Percentiles rank a stretch among this genome's conserved stretches.
Conservation (phyloP, 2,329 filamentous ascomycete genomes). For the Ophiocordyceps camponoti-leonardi region DNA sequence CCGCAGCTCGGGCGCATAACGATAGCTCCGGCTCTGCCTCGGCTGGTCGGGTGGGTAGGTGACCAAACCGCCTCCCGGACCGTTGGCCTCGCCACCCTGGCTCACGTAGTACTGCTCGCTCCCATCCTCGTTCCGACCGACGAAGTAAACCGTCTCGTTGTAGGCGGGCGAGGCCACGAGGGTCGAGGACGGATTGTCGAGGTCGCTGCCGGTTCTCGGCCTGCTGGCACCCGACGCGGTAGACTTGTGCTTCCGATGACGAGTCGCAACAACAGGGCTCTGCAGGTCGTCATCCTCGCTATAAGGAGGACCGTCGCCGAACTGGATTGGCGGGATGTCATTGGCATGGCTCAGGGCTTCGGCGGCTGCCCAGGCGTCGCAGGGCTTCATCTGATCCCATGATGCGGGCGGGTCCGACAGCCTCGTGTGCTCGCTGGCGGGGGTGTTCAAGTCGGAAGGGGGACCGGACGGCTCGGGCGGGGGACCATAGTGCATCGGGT, state of each 20-base stretch:
- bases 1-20: slow-evolving; percentile 25
- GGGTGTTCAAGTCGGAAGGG: slow-evolving; percentile 70
- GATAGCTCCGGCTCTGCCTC: slow-evolving; percentile 33
- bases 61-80: slow-evolving; percentile 63
- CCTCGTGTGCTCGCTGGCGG: slow-evolving; percentile 60
- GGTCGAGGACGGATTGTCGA: slow-evolving; percentile 6
- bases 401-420: slow-evolving; percentile 66
- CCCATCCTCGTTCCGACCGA: slow-evolving; percentile 50
- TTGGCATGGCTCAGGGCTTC: slow-evolving; percentile 42
- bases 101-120: slow-evolving; percentile 60
- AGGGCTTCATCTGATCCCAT: slow-evolving; percentile 54
- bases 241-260: slow-evolving; percentile 76
- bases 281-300: slow-evolving; percentile 92
- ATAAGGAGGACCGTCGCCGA: slow-evolving; percentile 79
- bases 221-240: slow-evolving; percentile 26
- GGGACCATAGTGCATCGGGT: slow-evolving; percentile 91
- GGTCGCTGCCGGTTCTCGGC: slow-evolving; percentile 29
- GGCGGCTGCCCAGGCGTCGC: slow-evolving; percentile 34
- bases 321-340: slow-evolving; percentile 66
- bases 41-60: slow-evolving; percentile 55
- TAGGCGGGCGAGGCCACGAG: slow-evolving; percentile 8
- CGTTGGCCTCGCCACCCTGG: slow-evolving; percentile 52
- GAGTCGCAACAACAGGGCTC: slow-evolving; percentile 71
- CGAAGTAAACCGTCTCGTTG: slow-evolving; percentile 47
- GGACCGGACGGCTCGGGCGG: slow-evolving; percentile 53